Percentiles rank a stretch among this genome's conserved stretches.
Evolutionary conservation across 352 stramenopile genomes (phyloP).

Genomic region (Globisporangium takayamanum): DNA sequence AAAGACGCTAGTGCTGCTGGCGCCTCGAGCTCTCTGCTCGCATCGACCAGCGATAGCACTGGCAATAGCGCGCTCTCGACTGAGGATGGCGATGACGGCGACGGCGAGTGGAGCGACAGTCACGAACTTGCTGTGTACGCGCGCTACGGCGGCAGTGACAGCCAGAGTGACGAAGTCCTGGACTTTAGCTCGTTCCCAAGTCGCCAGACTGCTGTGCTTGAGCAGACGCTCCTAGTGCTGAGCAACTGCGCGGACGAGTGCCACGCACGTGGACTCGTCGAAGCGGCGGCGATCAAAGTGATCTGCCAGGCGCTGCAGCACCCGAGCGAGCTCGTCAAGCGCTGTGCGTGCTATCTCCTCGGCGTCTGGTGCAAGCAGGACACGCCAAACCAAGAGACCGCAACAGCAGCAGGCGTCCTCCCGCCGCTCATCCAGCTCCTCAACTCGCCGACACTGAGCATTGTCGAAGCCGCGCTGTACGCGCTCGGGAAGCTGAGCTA

Average conservation of each 20-base stretch:
- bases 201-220: slow-evolving; percentile 48
- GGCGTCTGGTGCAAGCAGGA: slow-evolving; percentile 60
- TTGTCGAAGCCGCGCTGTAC: slow-evolving; percentile 59
- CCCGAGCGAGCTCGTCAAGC: slow-evolving; percentile 60
- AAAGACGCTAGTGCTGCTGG: slow-evolving; percentile 1
- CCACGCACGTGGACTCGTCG: slow-evolving; percentile 27
- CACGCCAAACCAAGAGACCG: slow-evolving; percentile 31
- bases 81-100: slow-evolving; percentile 8
- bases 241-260: slow-evolving; percentile 63
- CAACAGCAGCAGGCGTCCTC: slow-evolving; percentile 36
- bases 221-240: slow-evolving; percentile 58
- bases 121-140: slow-evolving; percentile 10
- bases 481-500: slow-evolving; percentile 56
- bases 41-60: not conserved
- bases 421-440: slow-evolving; percentile 51
- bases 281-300: slow-evolving; percentile 50
- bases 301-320: slow-evolving; percentile 47
- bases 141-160: slow-evolving; percentile 4
- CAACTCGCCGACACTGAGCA: slow-evolving; percentile 44
- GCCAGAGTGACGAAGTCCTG: slow-evolving; percentile 25
- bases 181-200: slow-evolving; percentile 56
- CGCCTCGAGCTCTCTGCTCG: not conserved
- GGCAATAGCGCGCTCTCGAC: not conserved
- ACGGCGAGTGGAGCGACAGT: slow-evolving; percentile 5
- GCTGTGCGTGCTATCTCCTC: slow-evolving; percentile 63